Evolutionary conservation across 805 yeast species (phyloP), one percentile per base, ranked within the genome.

Genomic region (Ogataea wickerhamii): DNA sequence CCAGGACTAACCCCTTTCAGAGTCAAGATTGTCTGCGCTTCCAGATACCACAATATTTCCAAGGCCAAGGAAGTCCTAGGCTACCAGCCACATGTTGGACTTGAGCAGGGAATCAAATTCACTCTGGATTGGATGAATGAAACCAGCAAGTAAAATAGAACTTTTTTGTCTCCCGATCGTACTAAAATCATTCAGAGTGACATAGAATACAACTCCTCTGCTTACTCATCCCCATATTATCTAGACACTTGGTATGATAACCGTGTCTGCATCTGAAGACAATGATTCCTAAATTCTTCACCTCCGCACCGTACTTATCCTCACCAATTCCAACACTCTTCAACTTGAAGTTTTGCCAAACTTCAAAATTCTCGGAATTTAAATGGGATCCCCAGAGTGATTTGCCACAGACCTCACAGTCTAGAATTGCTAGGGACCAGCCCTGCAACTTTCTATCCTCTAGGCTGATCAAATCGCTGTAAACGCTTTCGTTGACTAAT

Each of bases 1-100:
- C 86, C 97, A 2, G 94, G 94, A n/a, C 70, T 93, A 45, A 88
- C 98, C 2, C 95, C 98, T 2, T 93, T 91, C 67, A 78, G 98
- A 64, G 98, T 88, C 17, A 83, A 78, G 47, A 80, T 91, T 38
- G 89, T 89, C 10, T 87, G 96, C 64, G 98, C 98, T 16, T 78
- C 76, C 45, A 82, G 98, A 62, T 93, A 93, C 62, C 96, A 91
- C 61, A 87, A 89, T 56, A 88, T 93, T 45, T 53, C 84, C 25
- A 91, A 88, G 63, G 98, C 98, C 4, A 88, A 87, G 55, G 62
- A 63, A 10, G 44, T 81, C 13, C 68, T 93, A 40, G 96, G 83
- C 2, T 93, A 93, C 60, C 66, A 68, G 45, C 98, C 99, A 27
- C 73, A 70, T 24, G 89, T 87, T 42, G 82, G 71, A 47, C 62